Percentiles rank a stretch among this genome's conserved stretches.
Evolutionary conservation across 1,139 yeast species (phyloP).

Genomic region (Komagataea norvegica): DNA sequence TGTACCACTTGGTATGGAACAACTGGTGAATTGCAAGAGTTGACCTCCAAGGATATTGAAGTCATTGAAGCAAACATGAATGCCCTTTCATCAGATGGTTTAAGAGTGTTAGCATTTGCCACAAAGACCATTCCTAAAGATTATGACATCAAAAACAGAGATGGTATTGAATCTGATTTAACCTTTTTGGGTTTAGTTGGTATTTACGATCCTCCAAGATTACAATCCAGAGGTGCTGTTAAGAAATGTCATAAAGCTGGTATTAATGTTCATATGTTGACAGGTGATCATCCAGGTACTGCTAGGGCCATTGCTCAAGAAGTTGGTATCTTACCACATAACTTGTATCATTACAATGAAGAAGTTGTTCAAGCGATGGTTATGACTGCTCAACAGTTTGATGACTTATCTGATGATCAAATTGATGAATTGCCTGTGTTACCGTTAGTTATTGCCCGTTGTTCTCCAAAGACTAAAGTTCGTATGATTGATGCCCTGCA

Average conservation of each 20-base stretch:
- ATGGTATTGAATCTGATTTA: constrained; percentile 48
- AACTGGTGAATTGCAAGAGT: constrained; percentile 30
- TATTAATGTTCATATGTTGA: constrained; percentile 77
- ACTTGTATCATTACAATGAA: constrained; percentile 56
- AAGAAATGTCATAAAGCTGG: constrained; percentile 70
- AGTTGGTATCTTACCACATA: constrained; percentile 76
- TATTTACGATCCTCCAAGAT: constrained; percentile 79
- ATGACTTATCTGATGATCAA: constrained; percentile 54
- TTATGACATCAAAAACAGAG: constrained; percentile 40
- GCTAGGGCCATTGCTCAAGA: constrained; percentile 81
- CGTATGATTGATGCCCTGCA: constrained; percentile 81
- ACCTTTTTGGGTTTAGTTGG: constrained; percentile 70
- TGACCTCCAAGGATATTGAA: constrained; percentile 40
- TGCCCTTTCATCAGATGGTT: constrained; percentile 61
- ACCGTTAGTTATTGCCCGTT: constrained; percentile 77
- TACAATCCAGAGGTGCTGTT: constrained; percentile 66
- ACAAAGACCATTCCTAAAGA: constrained; percentile 29
- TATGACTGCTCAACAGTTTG: constrained; percentile 75
- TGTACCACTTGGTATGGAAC: constrained; percentile 52
- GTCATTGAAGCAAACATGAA: constrained; percentile 55
- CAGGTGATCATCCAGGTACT: constrained; percentile 83
- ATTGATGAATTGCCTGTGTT: constrained; percentile 65
- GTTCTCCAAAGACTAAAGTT: constrained; percentile 83
- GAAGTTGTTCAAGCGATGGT: constrained; percentile 65
- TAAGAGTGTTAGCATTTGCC: constrained; percentile 73